Percentiles rank a stretch among this genome's conserved stretches.
phyloP scores from a whole-genome alignment of 2,329 filamentous ascomycete genomes.

The Pseudopithomyces chartarum region DNA sequence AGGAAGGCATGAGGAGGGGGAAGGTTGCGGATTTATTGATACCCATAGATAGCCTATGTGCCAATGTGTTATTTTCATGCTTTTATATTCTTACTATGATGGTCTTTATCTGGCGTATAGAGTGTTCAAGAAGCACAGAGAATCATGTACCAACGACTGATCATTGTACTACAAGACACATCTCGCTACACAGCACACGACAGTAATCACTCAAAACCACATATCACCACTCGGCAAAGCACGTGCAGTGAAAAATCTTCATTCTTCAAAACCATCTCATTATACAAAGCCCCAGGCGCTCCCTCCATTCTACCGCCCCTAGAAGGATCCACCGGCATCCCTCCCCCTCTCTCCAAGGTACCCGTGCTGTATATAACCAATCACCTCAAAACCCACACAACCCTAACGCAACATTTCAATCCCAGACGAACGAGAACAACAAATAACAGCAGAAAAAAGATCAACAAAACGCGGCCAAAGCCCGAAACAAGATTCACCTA shows the following conservation, averaged over 20 bases:
- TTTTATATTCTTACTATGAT: too few relatives aligned
- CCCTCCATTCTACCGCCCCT: neutral
- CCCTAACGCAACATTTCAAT: neutral
- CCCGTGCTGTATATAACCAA: slow-evolving; percentile 8
- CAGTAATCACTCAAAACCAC: too few relatives aligned
- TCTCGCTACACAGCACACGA: neutral
- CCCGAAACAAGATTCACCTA: neutral
- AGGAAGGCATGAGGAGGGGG: slow-evolving; percentile 19
- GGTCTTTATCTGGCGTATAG: too few relatives aligned
- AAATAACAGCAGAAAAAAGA: neutral
- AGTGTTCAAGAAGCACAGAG: too few relatives aligned
- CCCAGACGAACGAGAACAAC: slow-evolving; percentile 1
- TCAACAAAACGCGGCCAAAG: neutral
- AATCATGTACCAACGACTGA: neutral
- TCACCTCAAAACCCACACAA: neutral
- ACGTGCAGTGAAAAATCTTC: neutral
- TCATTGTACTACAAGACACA: neutral
- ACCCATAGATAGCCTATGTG: neutral
- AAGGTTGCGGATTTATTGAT: slow-evolving; percentile 1
- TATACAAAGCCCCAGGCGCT: neutral
- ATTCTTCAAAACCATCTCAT: neutral
- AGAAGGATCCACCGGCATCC: neutral
- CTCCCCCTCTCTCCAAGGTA: slow-evolving; percentile 8
- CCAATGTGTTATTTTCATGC: neutral
- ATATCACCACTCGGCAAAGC: neutral